These are phyloP conservation scores for Scenedesmus sp. DNA, from an alignment of 163 green algal genomes.

Conservation along the genomic window DNA sequence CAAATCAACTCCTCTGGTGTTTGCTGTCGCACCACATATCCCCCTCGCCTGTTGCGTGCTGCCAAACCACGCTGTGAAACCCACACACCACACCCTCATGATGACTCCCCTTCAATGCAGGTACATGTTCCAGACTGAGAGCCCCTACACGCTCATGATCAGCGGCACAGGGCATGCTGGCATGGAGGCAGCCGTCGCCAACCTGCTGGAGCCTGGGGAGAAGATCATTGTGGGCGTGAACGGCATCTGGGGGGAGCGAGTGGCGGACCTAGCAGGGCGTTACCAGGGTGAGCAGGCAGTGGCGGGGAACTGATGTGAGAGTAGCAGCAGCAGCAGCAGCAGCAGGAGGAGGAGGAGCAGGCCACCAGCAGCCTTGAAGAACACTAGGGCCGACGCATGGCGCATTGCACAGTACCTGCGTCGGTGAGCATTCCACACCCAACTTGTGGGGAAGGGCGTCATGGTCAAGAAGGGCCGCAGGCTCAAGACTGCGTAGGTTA, in stretches of 20 bases:
- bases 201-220: conserved; percentile 93
- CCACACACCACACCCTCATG: not conserved
- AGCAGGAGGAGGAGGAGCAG: too few species aligned
- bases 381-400: too few species aligned
- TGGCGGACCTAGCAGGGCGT: conserved; percentile 76
- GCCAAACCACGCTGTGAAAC: too few species aligned
- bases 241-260: conserved; percentile 80
- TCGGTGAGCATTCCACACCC: not conserved
- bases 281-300: conserved; percentile 59
- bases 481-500: too few species aligned
- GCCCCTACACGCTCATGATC: conserved; percentile 86
- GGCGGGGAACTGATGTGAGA: not conserved
- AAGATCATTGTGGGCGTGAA: conserved; percentile 56
- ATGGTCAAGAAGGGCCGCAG: too few species aligned
- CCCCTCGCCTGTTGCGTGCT: too few species aligned
- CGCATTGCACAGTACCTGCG: too few species aligned
- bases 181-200: conserved; percentile 93
- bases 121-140: conserved; percentile 77
- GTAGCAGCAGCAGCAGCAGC: not conserved
- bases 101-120: conserved; percentile 25
- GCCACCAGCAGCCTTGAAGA: too few species aligned
- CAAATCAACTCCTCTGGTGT: too few species aligned
- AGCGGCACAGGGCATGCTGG: conserved; percentile 85
- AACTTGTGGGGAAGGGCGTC: too few species aligned
- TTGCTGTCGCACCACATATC: not conserved